phyloP scores from a whole-genome alignment of 331 rosid species.

The Stylosanthes scabra region DNA sequence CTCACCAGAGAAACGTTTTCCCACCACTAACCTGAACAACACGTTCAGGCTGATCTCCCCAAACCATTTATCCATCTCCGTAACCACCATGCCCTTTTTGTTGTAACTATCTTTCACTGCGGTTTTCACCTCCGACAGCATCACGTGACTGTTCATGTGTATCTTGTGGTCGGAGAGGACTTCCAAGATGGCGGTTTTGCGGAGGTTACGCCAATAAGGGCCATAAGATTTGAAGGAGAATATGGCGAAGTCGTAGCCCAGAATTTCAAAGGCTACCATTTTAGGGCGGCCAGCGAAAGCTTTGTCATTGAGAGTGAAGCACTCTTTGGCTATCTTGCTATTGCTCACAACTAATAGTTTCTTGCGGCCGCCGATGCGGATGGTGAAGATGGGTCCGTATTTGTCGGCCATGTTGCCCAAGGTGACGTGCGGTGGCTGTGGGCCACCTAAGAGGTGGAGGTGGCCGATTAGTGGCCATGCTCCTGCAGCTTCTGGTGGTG shows the following conservation, averaged over 20 bases:
- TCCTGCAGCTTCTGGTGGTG: conserved; percentile 41
- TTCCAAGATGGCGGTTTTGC: background rate
- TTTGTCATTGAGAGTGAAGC: conserved; percentile 49
- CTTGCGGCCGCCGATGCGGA: conserved; percentile 32
- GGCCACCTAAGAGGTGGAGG: conserved; percentile 26
- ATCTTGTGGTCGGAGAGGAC: background rate
- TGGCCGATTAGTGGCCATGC: conserved; percentile 53
- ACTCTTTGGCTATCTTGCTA: conserved; percentile 47
- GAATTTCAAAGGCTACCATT: background rate
- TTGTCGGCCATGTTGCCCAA: conserved; percentile 47
- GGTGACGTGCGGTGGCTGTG: conserved; percentile 17
- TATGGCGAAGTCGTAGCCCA: conserved; percentile 32
- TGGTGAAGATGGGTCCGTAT: conserved; percentile 46
- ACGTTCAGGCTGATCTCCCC: conserved; percentile 24
- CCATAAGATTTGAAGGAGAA: background rate
- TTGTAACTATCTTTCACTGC: background rate
- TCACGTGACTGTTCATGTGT: background rate
- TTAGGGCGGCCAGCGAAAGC: conserved; percentile 52
- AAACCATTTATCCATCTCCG: conserved; percentile 48
- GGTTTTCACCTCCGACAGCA: background rate
- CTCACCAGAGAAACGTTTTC: conserved; percentile 31
- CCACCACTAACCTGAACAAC: conserved; percentile 11
- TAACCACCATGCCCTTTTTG: background rate
- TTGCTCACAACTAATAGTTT: conserved; percentile 38
- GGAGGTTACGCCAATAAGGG: background rate